Percentiles rank a stretch among this genome's conserved stretches.
These are phyloP conservation scores for Phytopythium delawarense DNA, from an alignment of 352 stramenopile genomes.

Conservation along the genomic window DNA sequence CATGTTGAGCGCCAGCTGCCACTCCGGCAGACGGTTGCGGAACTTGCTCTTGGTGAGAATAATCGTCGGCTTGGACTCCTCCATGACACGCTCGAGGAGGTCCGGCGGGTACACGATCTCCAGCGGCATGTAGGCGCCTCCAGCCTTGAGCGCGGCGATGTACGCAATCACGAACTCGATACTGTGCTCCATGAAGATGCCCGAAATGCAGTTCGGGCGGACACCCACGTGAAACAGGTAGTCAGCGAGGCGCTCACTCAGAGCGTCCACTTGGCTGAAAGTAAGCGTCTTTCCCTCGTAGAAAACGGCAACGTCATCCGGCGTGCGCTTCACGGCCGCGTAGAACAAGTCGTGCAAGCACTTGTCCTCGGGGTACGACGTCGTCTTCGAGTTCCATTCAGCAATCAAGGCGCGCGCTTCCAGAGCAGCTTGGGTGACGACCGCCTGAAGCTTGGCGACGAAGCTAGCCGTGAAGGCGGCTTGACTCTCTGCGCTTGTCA, in stretches of 20 bases:
- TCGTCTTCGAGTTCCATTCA: constrained; percentile 42
- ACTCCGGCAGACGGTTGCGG: constrained; percentile 56
- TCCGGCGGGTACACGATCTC: constrained; percentile 89
- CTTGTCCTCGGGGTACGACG: constrained; percentile 56
- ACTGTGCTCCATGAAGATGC: constrained; percentile 91
- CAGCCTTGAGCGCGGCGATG: constrained; percentile 88
- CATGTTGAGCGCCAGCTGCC: constrained; percentile 65
- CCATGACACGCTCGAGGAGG: constrained; percentile 86
- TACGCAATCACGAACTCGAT: constrained; percentile 91
- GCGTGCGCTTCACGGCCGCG: constrained; percentile 57
- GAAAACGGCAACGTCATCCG: constrained; percentile 61
- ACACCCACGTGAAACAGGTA: constrained; percentile 62
- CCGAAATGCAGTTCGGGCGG: constrained; percentile 62
- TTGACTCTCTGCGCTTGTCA: constrained; percentile 32
- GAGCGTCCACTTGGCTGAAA: constrained; percentile 64
- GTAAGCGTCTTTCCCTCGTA: constrained; percentile 68
- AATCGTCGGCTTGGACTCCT: constrained; percentile 84
- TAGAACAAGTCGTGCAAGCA: constrained; percentile 84
- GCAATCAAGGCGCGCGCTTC: constrained; percentile 48
- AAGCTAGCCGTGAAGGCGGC: constrained; percentile 30
- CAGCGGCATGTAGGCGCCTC: constrained; percentile 89
- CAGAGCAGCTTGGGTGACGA: constrained; percentile 28
- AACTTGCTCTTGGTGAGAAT: constrained; percentile 83
- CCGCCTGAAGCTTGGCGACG: constrained; percentile 29
- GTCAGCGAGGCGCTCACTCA: constrained; percentile 59